Base-by-base conservation (phyloP, 768 basidiomycete genomes). In the Pulveroboletus frians region DNA sequence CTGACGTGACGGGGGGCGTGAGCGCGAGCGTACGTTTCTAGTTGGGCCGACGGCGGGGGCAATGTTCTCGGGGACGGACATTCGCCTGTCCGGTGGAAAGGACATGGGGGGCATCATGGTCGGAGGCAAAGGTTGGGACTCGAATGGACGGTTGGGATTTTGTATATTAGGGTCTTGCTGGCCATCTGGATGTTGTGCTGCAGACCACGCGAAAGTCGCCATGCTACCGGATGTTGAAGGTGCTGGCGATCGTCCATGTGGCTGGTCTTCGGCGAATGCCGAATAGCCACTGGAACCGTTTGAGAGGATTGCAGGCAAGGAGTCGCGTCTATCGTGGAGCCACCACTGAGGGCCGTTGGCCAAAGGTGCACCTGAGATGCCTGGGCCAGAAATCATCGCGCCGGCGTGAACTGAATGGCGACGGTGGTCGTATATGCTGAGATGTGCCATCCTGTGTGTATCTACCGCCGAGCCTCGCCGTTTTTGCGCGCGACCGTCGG, bases 381-480 rank as follows among this genome's bases (percentile, higher is more conserved):
- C 65, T 46, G 66, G 60, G 0, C 60, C 53, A 14, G 65, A 61
- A 4, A 61, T 52, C 41, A 72, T 71, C 39, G 68, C 55, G 43
- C 85, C 77, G 15, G 83, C 78, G 65, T 90, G 88, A 21, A 83
- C 74, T 17, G 88, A 90, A 62, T 81, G 80, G 52, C 89, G 79
- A 43, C 88, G 84, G 63, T 92, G 88, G 61, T 85, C 79, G 23
- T 69, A 67, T 56, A 91, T 69, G 63, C 79, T 84, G 57, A 90
- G 73, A 58, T 86, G 83, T 13, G 84, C 82, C 57, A 92, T 80
- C 43, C 84, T 73, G 49, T 81, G 80, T 8, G 86, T 83, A 57
- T 92, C 91, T 57, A 90, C 78, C 20, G 85, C 80, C 15, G 92
- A 93, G 29, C 88, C 85, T 41, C 91, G 80, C 56, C 91, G 81